These are phyloP conservation scores for Aspergillus fijiensis DNA, from an alignment of 2,329 filamentous ascomycete genomes.

Conservation along the genomic window DNA sequence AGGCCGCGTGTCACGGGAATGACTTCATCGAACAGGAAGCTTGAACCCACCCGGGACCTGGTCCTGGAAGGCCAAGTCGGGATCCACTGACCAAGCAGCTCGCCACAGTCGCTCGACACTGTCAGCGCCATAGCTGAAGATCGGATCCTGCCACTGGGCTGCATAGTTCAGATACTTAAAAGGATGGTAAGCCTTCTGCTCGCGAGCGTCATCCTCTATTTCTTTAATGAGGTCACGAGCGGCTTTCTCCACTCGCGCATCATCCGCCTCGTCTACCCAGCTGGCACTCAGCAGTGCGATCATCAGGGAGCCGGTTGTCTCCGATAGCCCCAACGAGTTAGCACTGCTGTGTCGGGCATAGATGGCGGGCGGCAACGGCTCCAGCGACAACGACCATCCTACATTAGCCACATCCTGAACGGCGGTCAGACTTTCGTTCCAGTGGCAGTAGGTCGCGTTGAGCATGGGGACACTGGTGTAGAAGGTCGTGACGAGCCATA, in stretches of 20 bases:
- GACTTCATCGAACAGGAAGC: constrained; percentile 1
- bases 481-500: neutral
- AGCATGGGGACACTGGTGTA: constrained; percentile 33
- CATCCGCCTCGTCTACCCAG: constrained; percentile 36
- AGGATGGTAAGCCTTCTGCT: constrained; percentile 23
- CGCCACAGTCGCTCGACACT: constrained; percentile 33
- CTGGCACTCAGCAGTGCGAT: constrained; percentile 31
- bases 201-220: constrained; percentile 13
- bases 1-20: too few species aligned
- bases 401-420: neutral
- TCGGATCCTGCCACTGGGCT: constrained; percentile 42
- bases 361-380: constrained; percentile 9
- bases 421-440: constrained; percentile 1
- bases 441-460: constrained; percentile 6
- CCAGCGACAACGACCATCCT: constrained; percentile 7
- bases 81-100: constrained; percentile 43
- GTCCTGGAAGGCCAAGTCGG: constrained; percentile 39
- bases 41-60: constrained; percentile 48
- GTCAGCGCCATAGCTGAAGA: constrained; percentile 42
- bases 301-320: neutral
- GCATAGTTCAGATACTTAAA: constrained; percentile 51
- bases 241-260: constrained; percentile 27
- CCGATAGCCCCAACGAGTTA: constrained; percentile 11
- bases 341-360: constrained; percentile 21
- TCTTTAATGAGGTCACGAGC: constrained; percentile 22